A percentile compares a stretch with the other conserved stretches of the same genome.
These are phyloP conservation scores for Bothriochloa decipiens DNA, from an alignment of 176 grass and related monocot species.

Conservation along the genomic window DNA sequence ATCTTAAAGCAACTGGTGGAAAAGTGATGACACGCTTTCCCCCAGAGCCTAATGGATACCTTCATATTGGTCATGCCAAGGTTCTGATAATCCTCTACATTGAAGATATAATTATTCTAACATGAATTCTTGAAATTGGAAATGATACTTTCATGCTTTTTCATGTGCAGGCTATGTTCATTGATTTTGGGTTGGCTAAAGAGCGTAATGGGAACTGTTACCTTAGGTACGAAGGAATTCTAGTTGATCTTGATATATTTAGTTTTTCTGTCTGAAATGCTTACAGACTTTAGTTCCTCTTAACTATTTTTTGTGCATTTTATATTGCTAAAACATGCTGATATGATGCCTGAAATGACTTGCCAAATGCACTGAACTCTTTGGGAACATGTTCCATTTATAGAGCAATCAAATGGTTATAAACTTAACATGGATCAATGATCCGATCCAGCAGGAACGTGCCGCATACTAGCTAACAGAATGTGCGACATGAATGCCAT, in stretches of 20 bases:
- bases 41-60: constrained; percentile 96
- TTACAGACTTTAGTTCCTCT: background rate
- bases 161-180: constrained; percentile 88
- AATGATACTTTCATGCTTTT: constrained; percentile 37
- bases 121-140: constrained; percentile 33
- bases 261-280: background rate
- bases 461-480: background rate
- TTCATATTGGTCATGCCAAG: constrained; percentile 99
- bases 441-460: background rate
- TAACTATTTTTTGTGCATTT: background rate
- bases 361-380: background rate
- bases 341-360: background rate
- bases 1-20: constrained; percentile 86
- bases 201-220: constrained; percentile 90
- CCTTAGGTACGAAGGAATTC: constrained; percentile 60
- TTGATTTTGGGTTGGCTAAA: constrained; percentile 97
- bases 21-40: constrained; percentile 97
- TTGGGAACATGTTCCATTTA: background rate
- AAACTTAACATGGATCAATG: background rate
- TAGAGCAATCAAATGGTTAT: background rate
- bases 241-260: background rate
- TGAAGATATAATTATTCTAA: constrained; percentile 18
- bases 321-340: background rate
- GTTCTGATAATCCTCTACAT: constrained; percentile 47
- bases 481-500: background rate